Evolutionary conservation across 2,329 filamentous ascomycete genomes (phyloP), one percentile per base, ranked within the genome.

Genomic region (Microsporum canis): DNA sequence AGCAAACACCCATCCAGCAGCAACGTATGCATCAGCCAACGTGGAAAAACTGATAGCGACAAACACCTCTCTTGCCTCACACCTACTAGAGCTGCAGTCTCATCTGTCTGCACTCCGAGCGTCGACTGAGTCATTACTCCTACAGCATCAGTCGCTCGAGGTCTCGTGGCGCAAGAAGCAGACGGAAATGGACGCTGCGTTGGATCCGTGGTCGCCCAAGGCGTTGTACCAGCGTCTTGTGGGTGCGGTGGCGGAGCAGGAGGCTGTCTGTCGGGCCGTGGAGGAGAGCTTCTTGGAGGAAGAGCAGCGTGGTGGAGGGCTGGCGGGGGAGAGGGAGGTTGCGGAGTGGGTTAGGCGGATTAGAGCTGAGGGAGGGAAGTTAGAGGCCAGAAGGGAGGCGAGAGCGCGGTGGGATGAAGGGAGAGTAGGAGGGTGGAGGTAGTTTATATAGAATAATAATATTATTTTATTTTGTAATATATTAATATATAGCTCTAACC

Each of bases 401-500:
- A 95, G 91, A 74, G 88, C 91, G 69, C 82, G 94, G 68, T 97
- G 94, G 94, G 94, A 97, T 72, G 92, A 97, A 75, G 91, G 92
- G 29, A 81, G 92, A 66, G 92, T 97, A 38, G 92, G 92, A 8
- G 94, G 94, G 0, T 97, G 94, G 94, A 83, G 92, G 69, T 92
- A 78, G 56, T 7, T 17, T 7, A 47, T 33, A 56, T 38, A 34
- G 23, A n/a, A 14, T 31, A 31, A 14, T 38, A 3, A 56, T 56
- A 57, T 59, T 14, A 14, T 10, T 23, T 41, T 60, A 10, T 55
- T 55, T 45, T 57, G 17, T 43, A 60, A 43, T 53, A n/a, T 58
- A 31, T 51, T 39, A 12, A 55, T 55, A 55, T 7, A 55, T 55
- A 4, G 31, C 51, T 2, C n/a, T 14, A 23, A 55, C 5, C 31